Conservation (phyloP, 2,329 filamentous ascomycete species). For the Exophiala calicioides region DNA sequence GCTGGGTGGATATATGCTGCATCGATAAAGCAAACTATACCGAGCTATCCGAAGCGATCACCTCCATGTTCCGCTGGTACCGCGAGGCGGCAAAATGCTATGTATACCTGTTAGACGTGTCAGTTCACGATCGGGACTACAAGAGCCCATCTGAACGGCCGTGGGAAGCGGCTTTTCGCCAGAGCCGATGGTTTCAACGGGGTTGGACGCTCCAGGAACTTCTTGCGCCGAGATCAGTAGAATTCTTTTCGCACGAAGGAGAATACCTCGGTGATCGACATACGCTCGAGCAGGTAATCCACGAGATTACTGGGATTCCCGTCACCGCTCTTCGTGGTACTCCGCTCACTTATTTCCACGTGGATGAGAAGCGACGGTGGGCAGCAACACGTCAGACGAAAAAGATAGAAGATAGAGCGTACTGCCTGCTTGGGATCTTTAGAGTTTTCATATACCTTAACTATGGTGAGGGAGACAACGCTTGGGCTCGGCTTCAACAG, state of each 20-base stretch:
- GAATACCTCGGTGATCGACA: slow-evolving; percentile 8
- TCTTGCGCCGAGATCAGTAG: slow-evolving; percentile 14
- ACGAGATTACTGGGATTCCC: slow-evolving; percentile 17
- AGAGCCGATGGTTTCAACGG: slow-evolving; percentile 16
- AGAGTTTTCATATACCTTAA: slow-evolving; percentile 34
- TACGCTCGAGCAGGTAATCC: slow-evolving; percentile 9
- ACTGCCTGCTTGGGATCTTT: slow-evolving; percentile 34
- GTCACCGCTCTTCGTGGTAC: slow-evolving; percentile 8
- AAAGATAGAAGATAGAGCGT: slow-evolving; percentile 1
- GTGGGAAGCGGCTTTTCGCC: slow-evolving; percentile 7
- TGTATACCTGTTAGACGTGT: slow-evolving; percentile 1
- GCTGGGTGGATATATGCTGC: slow-evolving; percentile 34
- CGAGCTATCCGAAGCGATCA: slow-evolving; percentile 29
- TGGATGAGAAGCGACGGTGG: slow-evolving; percentile 27
- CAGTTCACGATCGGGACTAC: neutral
- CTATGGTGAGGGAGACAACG: slow-evolving; percentile 36
- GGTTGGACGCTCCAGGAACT: slow-evolving; percentile 23
- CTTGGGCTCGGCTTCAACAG: too few relatives aligned
- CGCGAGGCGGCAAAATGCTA: slow-evolving; percentile 23
- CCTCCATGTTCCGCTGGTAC: slow-evolving; percentile 33
- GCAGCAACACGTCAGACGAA: slow-evolving; percentile 26
- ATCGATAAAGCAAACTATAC: slow-evolving; percentile 29
- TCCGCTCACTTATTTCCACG: neutral
- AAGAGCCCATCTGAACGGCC: neutral
- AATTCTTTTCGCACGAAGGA: slow-evolving; percentile 20